A percentile compares a stretch with the other conserved stretches of the same genome.
Conservation (phyloP, 2,329 filamentous ascomycete species). For the Calonectria montana region DNA sequence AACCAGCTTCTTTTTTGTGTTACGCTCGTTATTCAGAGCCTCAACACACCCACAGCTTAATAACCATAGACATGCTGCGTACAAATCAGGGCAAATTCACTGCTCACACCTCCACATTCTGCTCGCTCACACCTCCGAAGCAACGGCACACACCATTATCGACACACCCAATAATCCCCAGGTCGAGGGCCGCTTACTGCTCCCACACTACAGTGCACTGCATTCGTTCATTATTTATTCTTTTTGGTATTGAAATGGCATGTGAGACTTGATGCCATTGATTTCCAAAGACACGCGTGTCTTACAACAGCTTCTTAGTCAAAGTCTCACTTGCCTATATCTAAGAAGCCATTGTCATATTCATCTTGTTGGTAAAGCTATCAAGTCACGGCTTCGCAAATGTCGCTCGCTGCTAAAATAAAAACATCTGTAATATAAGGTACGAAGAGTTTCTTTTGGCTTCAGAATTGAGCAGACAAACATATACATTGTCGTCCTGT, state of each 20-base stretch:
- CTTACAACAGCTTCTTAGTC: neutral
- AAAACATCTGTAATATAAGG: neutral
- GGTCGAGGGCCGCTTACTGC: neutral
- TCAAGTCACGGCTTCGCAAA: neutral
- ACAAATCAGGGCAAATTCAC: neutral
- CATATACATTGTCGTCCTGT: slow-evolving; percentile 18
- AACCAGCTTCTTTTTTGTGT: neutral
- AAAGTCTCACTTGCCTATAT: neutral
- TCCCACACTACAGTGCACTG: neutral
- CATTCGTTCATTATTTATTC: neutral
- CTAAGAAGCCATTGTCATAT: neutral
- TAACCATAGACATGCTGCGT: neutral
- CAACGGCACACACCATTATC: neutral
- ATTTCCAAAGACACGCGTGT: neutral
- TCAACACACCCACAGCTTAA: slow-evolving; percentile 2
- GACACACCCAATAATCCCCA: neutral
- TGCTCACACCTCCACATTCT: neutral
- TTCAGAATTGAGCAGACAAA: slow-evolving; percentile 7
- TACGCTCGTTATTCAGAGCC: neutral
- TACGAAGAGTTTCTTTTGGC: neutral
- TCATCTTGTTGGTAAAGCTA: neutral
- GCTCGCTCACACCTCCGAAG: neutral
- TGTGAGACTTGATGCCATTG: neutral
- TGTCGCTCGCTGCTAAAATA: neutral
- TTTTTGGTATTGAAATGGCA: neutral